Evolutionary conservation across 139 green algal genomes (phyloP), one percentile per base, ranked within the genome.

Genomic region (Coccomyxa sp.): DNA sequence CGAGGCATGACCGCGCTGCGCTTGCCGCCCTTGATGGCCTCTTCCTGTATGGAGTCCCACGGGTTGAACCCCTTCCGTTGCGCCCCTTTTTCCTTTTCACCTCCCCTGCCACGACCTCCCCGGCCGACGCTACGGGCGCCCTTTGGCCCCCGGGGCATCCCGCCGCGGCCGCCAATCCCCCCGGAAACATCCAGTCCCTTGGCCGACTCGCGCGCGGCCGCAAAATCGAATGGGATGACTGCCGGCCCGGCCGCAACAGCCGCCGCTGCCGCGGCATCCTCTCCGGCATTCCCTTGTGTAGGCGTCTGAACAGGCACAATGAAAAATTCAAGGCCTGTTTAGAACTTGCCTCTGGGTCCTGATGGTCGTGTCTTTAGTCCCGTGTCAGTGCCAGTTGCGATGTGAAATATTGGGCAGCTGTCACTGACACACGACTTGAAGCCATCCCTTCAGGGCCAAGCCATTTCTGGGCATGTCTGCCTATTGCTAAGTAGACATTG

Each of bases 21-120:
- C 76, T 85, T 89, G 30, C 88, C 89, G 12, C 67, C 86, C 71
- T 90, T 91, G 25, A 92, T 76, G 25, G 51, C 71, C 15, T 82
- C 38, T 10, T 77, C n/a, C 21, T 89, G 81, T 1, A 63, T 32
- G 0, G 77, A 45, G 0, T 51, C 77, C 27, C 90, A 90, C 0
- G 88, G 89, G 67, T 90, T 83, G 60, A 88, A 90, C 17, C 51
- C 79, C 30, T 81, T 31, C 85, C 51, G 0, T 68, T 30, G 0
- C 67, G 76, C 27, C 80, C 32, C 59, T 51, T 51, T 30, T 79
- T 59, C 16, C 25, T 10, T 1, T 67, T 67, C 32, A 87, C 63
- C 60, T 78, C 74, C 9, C 51, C 79, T 18, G 74, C 59, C 13
- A 18, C 51, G 18, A 58, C 38, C 58, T 81, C 71, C 18, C 81